Evolutionary conservation across 768 basidiomycete species (phyloP), one percentile per base, ranked within the genome.

Genomic region (Porpolomopsis calyptriformis): DNA sequence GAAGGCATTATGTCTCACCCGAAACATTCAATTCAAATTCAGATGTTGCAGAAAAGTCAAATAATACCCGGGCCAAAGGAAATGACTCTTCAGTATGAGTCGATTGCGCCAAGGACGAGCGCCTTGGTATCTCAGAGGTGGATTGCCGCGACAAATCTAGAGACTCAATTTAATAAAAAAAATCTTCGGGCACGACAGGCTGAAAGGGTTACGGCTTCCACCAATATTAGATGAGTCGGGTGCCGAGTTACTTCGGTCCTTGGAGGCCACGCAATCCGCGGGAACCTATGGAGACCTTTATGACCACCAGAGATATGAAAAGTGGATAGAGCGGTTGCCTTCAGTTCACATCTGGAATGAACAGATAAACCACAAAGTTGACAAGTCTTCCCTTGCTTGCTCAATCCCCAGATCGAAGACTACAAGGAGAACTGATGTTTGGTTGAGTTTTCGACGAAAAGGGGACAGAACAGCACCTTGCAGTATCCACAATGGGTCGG

Each of bases 321-420:
- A 23, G 19, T 20, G 41, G 43, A 48, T 22, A 33, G 31, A 57
- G 43, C n/a, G n/a, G n/a, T n/a, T 36, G 83, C 88, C 77, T 89
- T 91, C 40, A 91, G 61, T 60, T 90, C 89, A 62, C 89, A 91
- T 60, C 85, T 89, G 39, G 78, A 66, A 59, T 90, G 88, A 5
- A 90, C 87, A 16, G 82, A 81, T 41, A 90, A 61, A 1, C 82
- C 79, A 58, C 89, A 91, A 10, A 69, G 61, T 58, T 72, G 81
- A 66, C 88, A 90, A 4, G 82, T 86, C 65, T 88, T 90, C 26
- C 88, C 88, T 57, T 86, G 84, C 61, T 87, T 89, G 58, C 77
- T 83, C 36, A 90, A 66, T 7, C 88, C 89, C 87, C 88, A 90
- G 24, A 91, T 88, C 6, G 83, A 84, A 8, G 80, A 71, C 86